These are phyloP conservation scores for Aspergillus texensis DNA, from an alignment of 2,329 filamentous ascomycete species.

Conservation along the genomic window DNA sequence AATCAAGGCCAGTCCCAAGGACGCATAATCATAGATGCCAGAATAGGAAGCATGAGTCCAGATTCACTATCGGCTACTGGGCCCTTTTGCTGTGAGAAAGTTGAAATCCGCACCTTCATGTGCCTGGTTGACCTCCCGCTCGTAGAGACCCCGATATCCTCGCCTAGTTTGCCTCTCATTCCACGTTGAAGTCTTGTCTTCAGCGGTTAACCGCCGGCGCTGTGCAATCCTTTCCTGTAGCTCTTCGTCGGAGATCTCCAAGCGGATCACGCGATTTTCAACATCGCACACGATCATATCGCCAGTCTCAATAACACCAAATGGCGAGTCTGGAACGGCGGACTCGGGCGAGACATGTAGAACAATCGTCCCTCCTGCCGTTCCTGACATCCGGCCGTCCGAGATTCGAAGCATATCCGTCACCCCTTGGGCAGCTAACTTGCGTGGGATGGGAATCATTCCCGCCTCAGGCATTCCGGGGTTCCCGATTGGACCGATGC, in stretches of 20 bases:
- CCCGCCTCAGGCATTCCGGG: constrained; percentile 59
- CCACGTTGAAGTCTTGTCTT: constrained; percentile 11
- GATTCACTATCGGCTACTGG: background rate
- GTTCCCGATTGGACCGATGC: constrained; percentile 55
- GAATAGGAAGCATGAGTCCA: background rate
- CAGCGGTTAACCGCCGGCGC: background rate
- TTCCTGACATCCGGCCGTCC: constrained; percentile 60
- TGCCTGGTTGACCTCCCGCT: constrained; percentile 47
- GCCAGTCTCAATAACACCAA: constrained; percentile 52
- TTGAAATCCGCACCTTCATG: constrained; percentile 47
- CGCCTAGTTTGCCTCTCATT: constrained; percentile 31
- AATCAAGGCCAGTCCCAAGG: too few relatives aligned
- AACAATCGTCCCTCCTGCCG: constrained; percentile 58
- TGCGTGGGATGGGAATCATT: constrained; percentile 54
- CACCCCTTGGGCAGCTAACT: constrained; percentile 51
- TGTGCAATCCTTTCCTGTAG: constrained; percentile 41
- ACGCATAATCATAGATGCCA: too few relatives aligned
- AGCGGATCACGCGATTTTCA: constrained; percentile 43
- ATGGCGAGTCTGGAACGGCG: constrained; percentile 49
- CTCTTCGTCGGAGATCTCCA: constrained; percentile 48
- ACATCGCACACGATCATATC: constrained; percentile 53
- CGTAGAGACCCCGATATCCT: constrained; percentile 46
- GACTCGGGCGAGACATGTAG: constrained; percentile 58
- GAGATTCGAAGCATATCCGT: constrained; percentile 57
- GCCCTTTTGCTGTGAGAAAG: constrained; percentile 33